These are phyloP conservation scores for Actinidia chinensis DNA, from an alignment of 179 eudicot genomes.

Conservation along the genomic window DNA sequence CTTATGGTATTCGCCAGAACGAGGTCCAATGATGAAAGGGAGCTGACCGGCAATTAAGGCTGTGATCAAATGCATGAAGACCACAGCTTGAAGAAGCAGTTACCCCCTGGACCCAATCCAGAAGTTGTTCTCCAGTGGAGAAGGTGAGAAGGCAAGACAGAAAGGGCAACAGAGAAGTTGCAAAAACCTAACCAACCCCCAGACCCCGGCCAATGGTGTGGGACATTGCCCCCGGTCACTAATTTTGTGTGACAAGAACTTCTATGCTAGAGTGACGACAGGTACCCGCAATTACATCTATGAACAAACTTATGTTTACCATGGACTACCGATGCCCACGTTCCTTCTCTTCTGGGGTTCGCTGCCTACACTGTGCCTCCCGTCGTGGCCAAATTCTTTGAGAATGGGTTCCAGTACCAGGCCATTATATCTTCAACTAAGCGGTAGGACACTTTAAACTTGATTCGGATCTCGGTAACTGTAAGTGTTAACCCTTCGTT, in stretches of 20 bases:
- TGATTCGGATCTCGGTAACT: slow-evolving; percentile 59
- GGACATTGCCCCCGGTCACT: slow-evolving; percentile 57
- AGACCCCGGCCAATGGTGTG: slow-evolving; percentile 78
- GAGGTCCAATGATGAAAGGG: slow-evolving; percentile 80
- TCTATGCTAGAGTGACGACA: slow-evolving; percentile 63
- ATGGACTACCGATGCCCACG: slow-evolving; percentile 56
- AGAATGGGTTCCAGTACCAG: slow-evolving; percentile 82
- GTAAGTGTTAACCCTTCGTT: slow-evolving; percentile 63
- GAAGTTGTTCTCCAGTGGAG: slow-evolving; percentile 74
- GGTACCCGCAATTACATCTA: slow-evolving; percentile 80
- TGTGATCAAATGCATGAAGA: slow-evolving; percentile 92
- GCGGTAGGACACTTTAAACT: slow-evolving; percentile 45
- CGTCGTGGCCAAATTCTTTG: slow-evolving; percentile 71
- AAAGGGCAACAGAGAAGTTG: slow-evolving; percentile 80
- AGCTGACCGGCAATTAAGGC: slow-evolving; percentile 82
- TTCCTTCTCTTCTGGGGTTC: slow-evolving; percentile 55
- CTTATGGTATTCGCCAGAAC: slow-evolving; percentile 42
- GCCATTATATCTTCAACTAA: slow-evolving; percentile 84
- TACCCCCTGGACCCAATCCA: slow-evolving; percentile 71
- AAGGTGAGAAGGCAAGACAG: slow-evolving; percentile 96
- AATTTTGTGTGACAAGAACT: slow-evolving; percentile 57
- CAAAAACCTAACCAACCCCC: slow-evolving; percentile 90
- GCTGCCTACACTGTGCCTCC: slow-evolving; percentile 67
- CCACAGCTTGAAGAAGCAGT: slow-evolving; percentile 76
- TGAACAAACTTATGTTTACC: slow-evolving; percentile 74